phyloP scores from a whole-genome alignment of 306 rosid species.

The Sechiopsis laciniata region DNA sequence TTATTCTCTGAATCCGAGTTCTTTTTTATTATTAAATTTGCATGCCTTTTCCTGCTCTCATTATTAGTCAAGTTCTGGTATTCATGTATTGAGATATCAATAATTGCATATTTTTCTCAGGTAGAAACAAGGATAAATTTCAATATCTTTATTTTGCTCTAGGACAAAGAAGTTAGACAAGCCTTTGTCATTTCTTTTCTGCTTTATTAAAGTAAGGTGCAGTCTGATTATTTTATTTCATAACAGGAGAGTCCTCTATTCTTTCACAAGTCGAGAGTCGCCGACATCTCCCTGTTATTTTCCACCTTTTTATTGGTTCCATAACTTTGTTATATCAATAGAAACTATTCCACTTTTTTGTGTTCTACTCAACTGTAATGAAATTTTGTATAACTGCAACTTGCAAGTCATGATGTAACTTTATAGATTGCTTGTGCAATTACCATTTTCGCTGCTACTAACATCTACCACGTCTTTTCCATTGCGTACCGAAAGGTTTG shows the following conservation, averaged over 20 bases:
- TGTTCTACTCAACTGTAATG: not conserved
- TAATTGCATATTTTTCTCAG: not conserved
- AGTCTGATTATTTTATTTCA: not conserved
- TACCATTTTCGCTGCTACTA: not conserved
- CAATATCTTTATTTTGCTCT: constrained; percentile 15
- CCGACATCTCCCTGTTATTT: constrained; percentile 21
- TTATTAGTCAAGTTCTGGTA: not conserved
- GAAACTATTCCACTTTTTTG: not conserved
- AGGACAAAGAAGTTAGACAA: constrained; percentile 29
- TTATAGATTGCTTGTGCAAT: not conserved
- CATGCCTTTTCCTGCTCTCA: not conserved
- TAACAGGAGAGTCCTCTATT: not conserved
- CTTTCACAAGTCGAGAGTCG: not conserved
- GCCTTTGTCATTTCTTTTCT: constrained; percentile 10
- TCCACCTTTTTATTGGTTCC: not conserved
- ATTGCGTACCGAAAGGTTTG: constrained; percentile 43
- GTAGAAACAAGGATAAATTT: not conserved
- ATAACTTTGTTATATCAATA: not conserved
- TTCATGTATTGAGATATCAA: not conserved
- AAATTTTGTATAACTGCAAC: constrained; percentile 4
- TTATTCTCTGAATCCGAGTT: too few species aligned
- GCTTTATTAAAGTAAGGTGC: constrained; percentile 12
- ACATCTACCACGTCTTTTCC: not conserved
- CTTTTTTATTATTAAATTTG: not conserved
- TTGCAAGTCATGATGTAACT: not conserved